These are phyloP conservation scores for Buddleja alternifolia DNA, from an alignment of 257 asterid species.

Conservation along the genomic window DNA sequence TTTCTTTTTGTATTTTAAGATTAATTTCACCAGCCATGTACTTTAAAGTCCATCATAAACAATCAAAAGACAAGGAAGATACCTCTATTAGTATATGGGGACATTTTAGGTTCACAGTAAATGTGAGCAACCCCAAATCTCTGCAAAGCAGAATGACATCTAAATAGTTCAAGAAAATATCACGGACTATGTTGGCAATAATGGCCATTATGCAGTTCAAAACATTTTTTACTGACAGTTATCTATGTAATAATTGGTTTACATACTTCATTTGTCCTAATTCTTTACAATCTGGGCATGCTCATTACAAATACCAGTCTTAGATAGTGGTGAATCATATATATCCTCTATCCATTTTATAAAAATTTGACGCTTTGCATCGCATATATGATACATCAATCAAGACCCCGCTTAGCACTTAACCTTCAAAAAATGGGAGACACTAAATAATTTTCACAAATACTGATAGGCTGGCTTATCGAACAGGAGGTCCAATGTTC, in stretches of 20 bases:
- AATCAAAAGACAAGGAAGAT: background rate
- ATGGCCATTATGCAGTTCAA: constrained; percentile 5
- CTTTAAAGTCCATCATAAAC: background rate
- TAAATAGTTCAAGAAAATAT: background rate
- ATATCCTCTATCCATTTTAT: background rate
- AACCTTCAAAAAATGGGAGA: background rate
- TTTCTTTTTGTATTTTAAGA: background rate
- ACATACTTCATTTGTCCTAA: background rate
- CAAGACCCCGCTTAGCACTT: background rate
- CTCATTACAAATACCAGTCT: constrained; percentile 5
- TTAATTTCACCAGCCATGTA: constrained; percentile 1
- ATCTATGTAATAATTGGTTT: background rate
- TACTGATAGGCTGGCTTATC: background rate
- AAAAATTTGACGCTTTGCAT: background rate
- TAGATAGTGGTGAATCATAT: background rate
- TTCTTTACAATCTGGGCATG: constrained; percentile 1
- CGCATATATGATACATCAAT: background rate
- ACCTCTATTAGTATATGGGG: constrained; percentile 9
- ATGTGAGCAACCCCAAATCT: background rate
- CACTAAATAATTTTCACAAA: background rate
- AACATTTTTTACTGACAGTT: background rate
- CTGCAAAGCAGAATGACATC: background rate
- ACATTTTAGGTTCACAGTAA: background rate
- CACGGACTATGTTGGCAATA: background rate
- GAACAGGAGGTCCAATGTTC: constrained; percentile 14